Evolutionary conservation across 441 rosid genomes (phyloP), one percentile per base, ranked within the genome.

Genomic region (Cnidoscolus chayamansa): DNA sequence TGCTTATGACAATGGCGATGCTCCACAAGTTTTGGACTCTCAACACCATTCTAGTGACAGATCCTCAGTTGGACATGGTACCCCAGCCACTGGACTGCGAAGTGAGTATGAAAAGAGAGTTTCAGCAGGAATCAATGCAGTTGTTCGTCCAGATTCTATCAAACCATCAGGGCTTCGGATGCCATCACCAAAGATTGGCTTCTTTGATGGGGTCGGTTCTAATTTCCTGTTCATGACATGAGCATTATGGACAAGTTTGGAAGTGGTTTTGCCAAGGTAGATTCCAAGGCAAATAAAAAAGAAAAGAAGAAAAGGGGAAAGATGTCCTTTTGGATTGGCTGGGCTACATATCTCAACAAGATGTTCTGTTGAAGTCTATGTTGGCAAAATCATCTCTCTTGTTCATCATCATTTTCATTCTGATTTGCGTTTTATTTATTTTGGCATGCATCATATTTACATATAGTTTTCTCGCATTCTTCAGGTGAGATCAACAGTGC

Each of bases 101-200:
- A 75, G 74, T 70, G 76, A 71, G 72, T 15, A 59, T 62, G 54
- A 64, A 30, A 87, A 83, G 78, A 74, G 74, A 79, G 81, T 71
- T 79, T 81, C 89, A 30, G 63, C 67, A 50, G 76, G 74, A 68
- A 78, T 73, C 53, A 85, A 84, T 10, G 63, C 78, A 10, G 71
- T 78, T 51, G 73, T 69, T 76, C 73, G 69, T 74, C 81, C 87
- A 69, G 77, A 81, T 79, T 80, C 82, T 45, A 53, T 73, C 71
- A 90, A 85, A 73, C 97, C 97, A 63, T 79, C 98, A 19, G 98
- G 99, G 71, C 97, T 96, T 62, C 84, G 98, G 30, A 77, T 93
- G 89, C 99, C 98, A 71, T 90, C 98, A 67, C 98, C 99, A 68
- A 93, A 92, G 78, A 74, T 93, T 68, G 99, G 98, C 76, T 93